These are phyloP conservation scores for Lepiota brunneoincarnata DNA, from an alignment of 768 basidiomycete species.

Conservation along the genomic window DNA sequence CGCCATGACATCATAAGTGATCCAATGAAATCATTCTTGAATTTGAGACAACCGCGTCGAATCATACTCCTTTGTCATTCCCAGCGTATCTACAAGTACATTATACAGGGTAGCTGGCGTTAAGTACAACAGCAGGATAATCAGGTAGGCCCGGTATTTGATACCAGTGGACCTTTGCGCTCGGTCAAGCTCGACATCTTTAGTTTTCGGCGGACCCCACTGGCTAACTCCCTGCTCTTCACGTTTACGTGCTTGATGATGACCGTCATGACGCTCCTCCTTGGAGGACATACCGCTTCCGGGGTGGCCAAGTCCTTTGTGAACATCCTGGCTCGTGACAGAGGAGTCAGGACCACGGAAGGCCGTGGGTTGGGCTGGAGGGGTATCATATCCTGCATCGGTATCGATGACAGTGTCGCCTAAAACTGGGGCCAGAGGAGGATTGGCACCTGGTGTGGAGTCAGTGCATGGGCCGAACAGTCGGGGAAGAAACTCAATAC, in stretches of 20 bases:
- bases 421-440: not conserved
- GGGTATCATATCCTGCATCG: not conserved
- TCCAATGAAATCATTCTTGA: too few relatives aligned
- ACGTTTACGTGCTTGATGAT: not conserved
- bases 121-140: too few relatives aligned
- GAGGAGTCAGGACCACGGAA: conserved; percentile 8
- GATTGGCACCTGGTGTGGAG: conserved; percentile 1
- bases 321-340: conserved; percentile 10
- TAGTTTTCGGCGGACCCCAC: conserved; percentile 5
- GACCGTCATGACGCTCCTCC: not conserved
- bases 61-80: too few relatives aligned
- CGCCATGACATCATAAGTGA: not conserved
- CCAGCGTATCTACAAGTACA: too few relatives aligned
- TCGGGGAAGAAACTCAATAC: not conserved
- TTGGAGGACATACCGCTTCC: conserved; percentile 11
- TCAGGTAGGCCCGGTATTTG: conserved; percentile 5
- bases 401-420: conserved; percentile 2
- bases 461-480: not conserved
- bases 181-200: conserved; percentile 1
- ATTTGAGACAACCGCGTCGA: too few relatives aligned
- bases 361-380: not conserved
- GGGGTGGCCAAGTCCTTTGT: conserved; percentile 9
- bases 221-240: conserved; percentile 6
- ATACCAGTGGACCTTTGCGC: conserved; percentile 1
- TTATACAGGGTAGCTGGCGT: too few relatives aligned